Percentiles rank a stretch among this genome's conserved stretches.
phyloP scores from a whole-genome alignment of 768 basidiomycete species.

The Piloderma croceum region DNA sequence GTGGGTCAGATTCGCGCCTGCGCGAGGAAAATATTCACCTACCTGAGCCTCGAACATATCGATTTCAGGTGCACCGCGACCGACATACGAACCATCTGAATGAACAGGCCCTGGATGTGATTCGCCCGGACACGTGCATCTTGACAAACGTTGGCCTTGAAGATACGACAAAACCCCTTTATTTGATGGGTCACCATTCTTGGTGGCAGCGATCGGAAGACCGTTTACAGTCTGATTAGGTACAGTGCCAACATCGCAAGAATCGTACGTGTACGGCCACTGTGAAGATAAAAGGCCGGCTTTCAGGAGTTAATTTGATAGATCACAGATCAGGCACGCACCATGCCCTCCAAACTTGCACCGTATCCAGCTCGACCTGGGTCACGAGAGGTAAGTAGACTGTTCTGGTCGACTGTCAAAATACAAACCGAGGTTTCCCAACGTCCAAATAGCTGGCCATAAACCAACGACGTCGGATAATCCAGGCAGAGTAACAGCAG shows the following conservation, averaged over 20 bases:
- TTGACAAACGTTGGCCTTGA: slow-evolving; percentile 79
- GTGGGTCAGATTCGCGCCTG: too few species aligned
- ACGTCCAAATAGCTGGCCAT: slow-evolving; percentile 79
- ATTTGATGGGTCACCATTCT: slow-evolving; percentile 51
- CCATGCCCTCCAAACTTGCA: slow-evolving; percentile 78
- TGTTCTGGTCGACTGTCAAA: neutral
- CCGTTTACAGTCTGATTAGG: slow-evolving; percentile 77
- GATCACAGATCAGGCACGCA: slow-evolving; percentile 24
- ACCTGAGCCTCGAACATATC: slow-evolving; percentile 86
- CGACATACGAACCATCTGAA: slow-evolving; percentile 71
- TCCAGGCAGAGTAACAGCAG: slow-evolving; percentile 66
- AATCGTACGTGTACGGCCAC: slow-evolving; percentile 83
- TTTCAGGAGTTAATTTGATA: slow-evolving; percentile 1
- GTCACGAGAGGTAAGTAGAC: slow-evolving; percentile 1
- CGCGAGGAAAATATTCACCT: slow-evolving; percentile 19
- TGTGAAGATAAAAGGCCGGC: slow-evolving; percentile 16
- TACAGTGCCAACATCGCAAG: slow-evolving; percentile 90
- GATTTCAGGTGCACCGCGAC: slow-evolving; percentile 83
- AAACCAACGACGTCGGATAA: slow-evolving; percentile 56
- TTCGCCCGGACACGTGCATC: slow-evolving; percentile 85
- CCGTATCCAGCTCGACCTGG: slow-evolving; percentile 82
- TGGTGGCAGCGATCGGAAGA: slow-evolving; percentile 52
- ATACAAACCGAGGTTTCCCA: slow-evolving; percentile 68
- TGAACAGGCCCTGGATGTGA: slow-evolving; percentile 84
- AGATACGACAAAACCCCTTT: slow-evolving; percentile 68